phyloP scores from a whole-genome alignment of 108 stramenopile genomes.

The Pseudonitzschia multistriata region DNA sequence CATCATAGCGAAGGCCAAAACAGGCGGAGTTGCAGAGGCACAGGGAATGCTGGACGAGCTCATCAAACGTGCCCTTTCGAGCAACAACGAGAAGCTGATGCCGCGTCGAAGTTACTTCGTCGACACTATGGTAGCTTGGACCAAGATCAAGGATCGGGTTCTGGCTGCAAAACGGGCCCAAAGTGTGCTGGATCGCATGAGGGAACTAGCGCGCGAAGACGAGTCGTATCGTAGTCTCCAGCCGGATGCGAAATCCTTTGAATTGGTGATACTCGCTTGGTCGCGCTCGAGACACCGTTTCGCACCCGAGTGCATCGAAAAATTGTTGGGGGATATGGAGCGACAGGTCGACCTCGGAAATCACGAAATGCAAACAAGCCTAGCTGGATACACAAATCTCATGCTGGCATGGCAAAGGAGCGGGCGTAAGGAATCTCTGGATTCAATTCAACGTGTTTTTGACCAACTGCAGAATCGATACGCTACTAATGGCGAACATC shows the following conservation, averaged over 20 bases:
- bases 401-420: conserved; percentile 36
- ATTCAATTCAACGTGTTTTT: conserved; percentile 19
- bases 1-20: conserved; percentile 17
- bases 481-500: conserved; percentile 2
- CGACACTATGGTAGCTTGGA: conserved; percentile 29
- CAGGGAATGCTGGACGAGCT: conserved; percentile 28
- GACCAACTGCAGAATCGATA: conserved; percentile 20
- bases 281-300: conserved; percentile 22
- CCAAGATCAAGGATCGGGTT: conserved; percentile 20
- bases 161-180: conserved; percentile 23
- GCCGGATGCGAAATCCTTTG: conserved; percentile 30
- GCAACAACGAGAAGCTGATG: conserved; percentile 8
- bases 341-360: conserved; percentile 8
- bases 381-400: conserved; percentile 27
- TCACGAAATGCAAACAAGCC: conserved; percentile 23
- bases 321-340: conserved; percentile 29
- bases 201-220: conserved; percentile 14
- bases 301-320: conserved; percentile 20
- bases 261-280: conserved; percentile 23
- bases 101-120: conserved; percentile 31
- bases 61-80: conserved; percentile 15
- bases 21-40: conserved; percentile 13
- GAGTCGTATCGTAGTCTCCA: conserved; percentile 13
- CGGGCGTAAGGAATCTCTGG: neutral
- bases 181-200: conserved; percentile 21